Percentiles rank a stretch among this genome's conserved stretches.
These are phyloP conservation scores for Fusarium foetens DNA, from an alignment of 2,329 filamentous ascomycete genomes.

Conservation along the genomic window DNA sequence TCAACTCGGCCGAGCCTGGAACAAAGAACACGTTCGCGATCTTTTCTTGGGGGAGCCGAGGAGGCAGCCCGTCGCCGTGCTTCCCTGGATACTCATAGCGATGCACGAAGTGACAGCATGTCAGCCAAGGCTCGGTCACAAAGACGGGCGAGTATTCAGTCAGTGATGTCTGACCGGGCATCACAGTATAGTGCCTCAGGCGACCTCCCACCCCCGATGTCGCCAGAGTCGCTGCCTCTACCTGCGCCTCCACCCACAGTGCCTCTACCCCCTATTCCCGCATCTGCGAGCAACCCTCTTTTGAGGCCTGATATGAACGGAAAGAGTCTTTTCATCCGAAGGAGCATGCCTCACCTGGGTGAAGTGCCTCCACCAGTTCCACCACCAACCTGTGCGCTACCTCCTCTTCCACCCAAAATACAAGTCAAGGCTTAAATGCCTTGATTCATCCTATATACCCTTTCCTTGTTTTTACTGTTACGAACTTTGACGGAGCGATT, in stretches of 20 bases:
- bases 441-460: constrained; percentile 11
- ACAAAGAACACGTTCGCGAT: constrained; percentile 38
- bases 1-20: constrained; percentile 25
- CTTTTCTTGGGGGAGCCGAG: constrained; percentile 26
- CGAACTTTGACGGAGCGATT: constrained; percentile 34
- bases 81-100: constrained; percentile 48
- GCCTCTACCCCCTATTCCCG: constrained; percentile 48
- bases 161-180: constrained; percentile 43
- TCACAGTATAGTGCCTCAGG: constrained; percentile 36
- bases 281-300: constrained; percentile 37
- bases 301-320: constrained; percentile 35
- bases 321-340: constrained; percentile 49
- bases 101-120: constrained; percentile 37
- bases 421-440: constrained; percentile 29
- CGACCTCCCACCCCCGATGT: constrained; percentile 42
- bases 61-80: constrained; percentile 44
- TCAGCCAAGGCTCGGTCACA: constrained; percentile 35
- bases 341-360: constrained; percentile 62
- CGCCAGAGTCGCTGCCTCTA: constrained; percentile 38
- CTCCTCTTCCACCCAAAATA: constrained; percentile 58
- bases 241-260: constrained; percentile 46
- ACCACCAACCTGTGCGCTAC: constrained; percentile 65
- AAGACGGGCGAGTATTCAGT: constrained; percentile 46
- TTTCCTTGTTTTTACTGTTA: constrained; percentile 21
- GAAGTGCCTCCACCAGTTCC: constrained; percentile 64